Evolutionary conservation across 257 asterid species (phyloP), one percentile per base, ranked within the genome.

Genomic region (Jaltomata sinuosa): DNA sequence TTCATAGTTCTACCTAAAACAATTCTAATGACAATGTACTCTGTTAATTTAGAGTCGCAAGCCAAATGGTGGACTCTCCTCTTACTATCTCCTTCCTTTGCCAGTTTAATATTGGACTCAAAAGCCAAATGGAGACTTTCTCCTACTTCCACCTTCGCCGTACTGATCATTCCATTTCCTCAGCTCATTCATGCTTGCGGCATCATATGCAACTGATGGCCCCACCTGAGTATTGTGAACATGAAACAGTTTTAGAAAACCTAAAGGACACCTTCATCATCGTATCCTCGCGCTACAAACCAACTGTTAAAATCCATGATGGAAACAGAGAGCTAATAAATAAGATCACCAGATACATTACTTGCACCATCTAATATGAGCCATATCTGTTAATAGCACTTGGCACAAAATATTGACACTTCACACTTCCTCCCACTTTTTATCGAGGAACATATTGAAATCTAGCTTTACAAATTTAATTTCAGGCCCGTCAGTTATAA

Each of bases 91-190:
- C 62, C 82, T 49, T 29, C 27, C 82, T 49, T 29, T 18, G 82
- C 84, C 42, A 11, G 83, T 67, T n/a, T 80, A 34, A 76, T 53
- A 11, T 76, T 76, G 36, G 53, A 62, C 79, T 92, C 92, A 93
- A 84, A 97, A 97, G 31, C 99, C 99, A 79, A 97, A 95, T 52
- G 97, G 98, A 1, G 98, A 93, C 84, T 92, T 97, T 85, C 87
- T 91, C 83, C 99, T 87, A 91, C 97, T 94, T 87, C 99, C 99
- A 55, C 97, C 99, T 91, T 97, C 99, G 3, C 99, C 99, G 27
- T 97, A 97, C 83, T 91, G 98, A 80, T 95, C 99, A 52, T 97
- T 94, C 99, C 99, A 97, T 90, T 97, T 97, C 83, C 99, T 89
- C 87, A 97, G 87, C 85, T 94, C 98, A 57, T 94, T 97, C 99